These are phyloP conservation scores for Vitis hybrid DNA, from an alignment of 177 flowering plant species.

Conservation along the genomic window DNA sequence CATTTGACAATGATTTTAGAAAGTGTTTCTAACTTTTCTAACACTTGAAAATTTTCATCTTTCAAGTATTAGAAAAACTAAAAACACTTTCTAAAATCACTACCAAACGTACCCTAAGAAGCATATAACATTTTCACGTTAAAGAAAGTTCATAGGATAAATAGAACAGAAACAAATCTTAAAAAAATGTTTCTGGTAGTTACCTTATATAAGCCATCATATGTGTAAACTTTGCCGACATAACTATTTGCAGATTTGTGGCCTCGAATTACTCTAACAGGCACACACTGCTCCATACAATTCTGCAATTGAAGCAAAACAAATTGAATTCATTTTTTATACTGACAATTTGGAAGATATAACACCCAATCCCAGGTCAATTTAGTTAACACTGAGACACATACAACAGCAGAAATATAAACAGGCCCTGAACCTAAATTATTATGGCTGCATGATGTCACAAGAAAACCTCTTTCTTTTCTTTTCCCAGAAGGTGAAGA, in stretches of 20 bases:
- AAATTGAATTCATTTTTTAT: background rate
- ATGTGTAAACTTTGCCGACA: slow-evolving; percentile 80
- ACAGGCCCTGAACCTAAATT: too few relatives aligned
- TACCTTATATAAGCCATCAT: slow-evolving; percentile 93
- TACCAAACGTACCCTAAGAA: too few relatives aligned
- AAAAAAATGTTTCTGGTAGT: background rate
- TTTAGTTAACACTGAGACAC: background rate
- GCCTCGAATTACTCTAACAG: slow-evolving; percentile 86
- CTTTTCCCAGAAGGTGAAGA: too few relatives aligned
- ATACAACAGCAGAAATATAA: background rate
- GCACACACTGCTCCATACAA: slow-evolving; percentile 60
- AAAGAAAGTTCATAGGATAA: background rate
- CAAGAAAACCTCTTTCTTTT: too few relatives aligned
- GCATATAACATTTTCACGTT: too few relatives aligned
- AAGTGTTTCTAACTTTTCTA: too few relatives aligned
- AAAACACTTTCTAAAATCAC: too few relatives aligned
- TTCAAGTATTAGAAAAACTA: too few relatives aligned
- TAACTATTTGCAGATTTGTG: slow-evolving; percentile 63
- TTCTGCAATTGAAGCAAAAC: slow-evolving; percentile 48
- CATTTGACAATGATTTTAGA: too few relatives aligned
- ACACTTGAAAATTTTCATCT: too few relatives aligned
- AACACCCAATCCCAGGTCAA: background rate
- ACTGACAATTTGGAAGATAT: background rate
- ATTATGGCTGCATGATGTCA: too few relatives aligned
- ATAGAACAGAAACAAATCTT: background rate